Percentiles rank a stretch among this genome's conserved stretches.
These are phyloP conservation scores for Cronartium ribicola DNA, from an alignment of 1,284 basidiomycete genomes.

Conservation along the genomic window DNA sequence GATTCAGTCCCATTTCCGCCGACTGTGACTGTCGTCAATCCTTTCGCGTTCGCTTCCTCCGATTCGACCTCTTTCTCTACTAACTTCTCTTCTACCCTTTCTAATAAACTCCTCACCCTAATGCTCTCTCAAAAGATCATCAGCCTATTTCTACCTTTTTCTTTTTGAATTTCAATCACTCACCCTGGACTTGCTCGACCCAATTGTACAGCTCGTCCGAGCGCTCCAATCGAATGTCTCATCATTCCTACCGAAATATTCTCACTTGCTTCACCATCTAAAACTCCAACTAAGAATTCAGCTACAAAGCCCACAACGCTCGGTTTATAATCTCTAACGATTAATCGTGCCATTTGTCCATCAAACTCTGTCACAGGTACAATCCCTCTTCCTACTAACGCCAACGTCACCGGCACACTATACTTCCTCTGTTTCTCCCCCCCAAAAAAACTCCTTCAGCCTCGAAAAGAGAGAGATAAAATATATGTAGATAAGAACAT, in stretches of 20 bases:
- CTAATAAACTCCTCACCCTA: constrained; percentile 24
- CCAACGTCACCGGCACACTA: constrained; percentile 88
- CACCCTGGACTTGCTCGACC: constrained; percentile 77
- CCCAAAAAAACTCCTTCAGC: background rate
- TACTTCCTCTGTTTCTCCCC: constrained; percentile 66
- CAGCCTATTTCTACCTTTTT: background rate
- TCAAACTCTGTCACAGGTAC: constrained; percentile 77
- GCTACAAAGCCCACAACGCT: constrained; percentile 77
- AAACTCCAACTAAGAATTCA: constrained; percentile 77
- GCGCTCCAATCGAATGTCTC: constrained; percentile 39
- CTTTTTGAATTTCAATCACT: constrained; percentile 51
- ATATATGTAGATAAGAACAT: background rate
- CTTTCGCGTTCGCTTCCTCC: background rate
- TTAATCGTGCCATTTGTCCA: constrained; percentile 81
- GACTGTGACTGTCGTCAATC: background rate
- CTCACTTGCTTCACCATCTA: constrained; percentile 62
- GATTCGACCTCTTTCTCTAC: constrained; percentile 1
- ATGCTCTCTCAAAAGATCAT: background rate
- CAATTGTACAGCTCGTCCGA: constrained; percentile 55
- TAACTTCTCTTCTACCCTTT: constrained; percentile 30
- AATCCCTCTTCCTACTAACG: constrained; percentile 76
- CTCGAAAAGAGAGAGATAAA: background rate
- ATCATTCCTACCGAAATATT: constrained; percentile 64
- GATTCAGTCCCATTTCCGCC: constrained; percentile 15
- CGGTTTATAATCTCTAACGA: constrained; percentile 68